Conservation (phyloP, 495 filamentous ascomycete species). For the Aspergillus panamensis region DNA sequence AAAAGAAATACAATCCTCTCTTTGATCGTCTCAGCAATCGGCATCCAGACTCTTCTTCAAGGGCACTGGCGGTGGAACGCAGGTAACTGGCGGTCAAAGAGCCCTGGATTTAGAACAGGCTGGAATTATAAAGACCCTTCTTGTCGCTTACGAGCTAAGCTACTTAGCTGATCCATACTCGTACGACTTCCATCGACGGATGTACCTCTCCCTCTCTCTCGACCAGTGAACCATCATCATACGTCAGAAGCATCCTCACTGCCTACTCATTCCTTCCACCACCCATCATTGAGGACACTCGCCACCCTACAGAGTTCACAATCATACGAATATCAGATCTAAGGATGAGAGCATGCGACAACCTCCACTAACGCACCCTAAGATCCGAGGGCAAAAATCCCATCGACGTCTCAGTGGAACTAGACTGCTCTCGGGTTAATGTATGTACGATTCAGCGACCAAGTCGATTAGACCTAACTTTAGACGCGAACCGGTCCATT, state of each 20-base stretch:
- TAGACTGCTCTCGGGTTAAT: slow-evolving; percentile 5
- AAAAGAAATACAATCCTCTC: too few relatives aligned
- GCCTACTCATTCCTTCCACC: neutral
- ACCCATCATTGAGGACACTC: neutral
- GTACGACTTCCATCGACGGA: too few relatives aligned
- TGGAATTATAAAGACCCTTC: neutral
- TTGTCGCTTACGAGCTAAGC: neutral
- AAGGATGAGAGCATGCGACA: slow-evolving; percentile 6
- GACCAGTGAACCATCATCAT: too few relatives aligned
- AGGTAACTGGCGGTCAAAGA: slow-evolving; percentile 10
- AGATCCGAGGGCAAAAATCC: neutral
- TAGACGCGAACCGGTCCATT: neutral
- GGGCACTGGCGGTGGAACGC: neutral
- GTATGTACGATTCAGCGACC: neutral
- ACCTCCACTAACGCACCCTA: neutral
- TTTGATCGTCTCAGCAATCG: neutral
- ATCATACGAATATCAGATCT: neutral
- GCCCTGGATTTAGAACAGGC: neutral
- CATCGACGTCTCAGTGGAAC: neutral
- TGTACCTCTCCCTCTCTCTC: too few relatives aligned
- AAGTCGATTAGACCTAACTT: neutral
- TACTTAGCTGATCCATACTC: too few relatives aligned
- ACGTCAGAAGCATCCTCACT: too few relatives aligned
- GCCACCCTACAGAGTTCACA: neutral
- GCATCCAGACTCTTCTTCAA: neutral